Percentiles rank a stretch among this genome's conserved stretches.
Evolutionary conservation across 73 alveolate species (phyloP).

Genomic region (Uronychia setigera): DNA sequence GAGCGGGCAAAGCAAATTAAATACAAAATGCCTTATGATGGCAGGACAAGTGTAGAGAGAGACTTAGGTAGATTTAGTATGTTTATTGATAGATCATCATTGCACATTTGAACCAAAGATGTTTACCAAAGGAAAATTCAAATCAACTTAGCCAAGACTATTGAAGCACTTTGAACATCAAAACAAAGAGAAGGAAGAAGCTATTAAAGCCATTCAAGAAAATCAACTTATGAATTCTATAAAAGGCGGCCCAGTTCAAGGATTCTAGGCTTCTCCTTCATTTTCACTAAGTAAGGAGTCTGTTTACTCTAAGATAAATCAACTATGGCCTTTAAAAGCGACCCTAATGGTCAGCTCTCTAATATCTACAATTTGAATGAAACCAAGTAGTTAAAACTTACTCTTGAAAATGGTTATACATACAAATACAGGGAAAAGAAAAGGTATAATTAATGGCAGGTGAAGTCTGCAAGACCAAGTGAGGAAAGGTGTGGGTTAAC

Average conservation of each 20-base stretch:
- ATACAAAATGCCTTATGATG: background rate
- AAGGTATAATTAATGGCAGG: background rate
- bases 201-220: background rate
- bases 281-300: too few species aligned
- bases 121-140: background rate
- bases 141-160: background rate
- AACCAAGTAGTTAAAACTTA: background rate
- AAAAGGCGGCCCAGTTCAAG: too few species aligned
- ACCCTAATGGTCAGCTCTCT: too few species aligned
- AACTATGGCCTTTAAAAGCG: too few species aligned
- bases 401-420: background rate
- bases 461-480: too few species aligned
- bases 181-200: background rate
- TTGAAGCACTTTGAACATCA: background rate
- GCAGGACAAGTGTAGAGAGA: background rate
- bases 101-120: background rate
- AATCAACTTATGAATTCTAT: too few species aligned
- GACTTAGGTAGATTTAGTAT: background rate
- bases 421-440: background rate
- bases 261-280: too few species aligned
- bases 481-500: too few species aligned
- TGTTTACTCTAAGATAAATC: too few species aligned
- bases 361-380: background rate
- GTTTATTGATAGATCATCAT: background rate
- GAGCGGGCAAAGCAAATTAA: background rate